Percentiles rank a stretch among this genome's conserved stretches.
These are phyloP conservation scores for Dactylorhiza incarnata DNA, from an alignment of 106 monocot species.

Conservation along the genomic window DNA sequence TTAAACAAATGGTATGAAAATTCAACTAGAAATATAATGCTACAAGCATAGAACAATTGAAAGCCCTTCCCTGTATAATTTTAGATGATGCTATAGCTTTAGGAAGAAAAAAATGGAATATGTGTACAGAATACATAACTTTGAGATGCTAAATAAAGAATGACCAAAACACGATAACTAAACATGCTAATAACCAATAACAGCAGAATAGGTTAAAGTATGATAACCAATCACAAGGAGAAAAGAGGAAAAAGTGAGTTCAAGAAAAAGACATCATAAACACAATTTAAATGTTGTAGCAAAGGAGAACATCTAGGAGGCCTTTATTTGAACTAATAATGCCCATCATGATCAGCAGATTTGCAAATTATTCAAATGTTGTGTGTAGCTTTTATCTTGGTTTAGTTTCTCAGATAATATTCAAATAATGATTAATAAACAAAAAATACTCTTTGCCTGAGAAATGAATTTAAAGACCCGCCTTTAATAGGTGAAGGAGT, in stretches of 20 bases:
- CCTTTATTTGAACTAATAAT: not conserved
- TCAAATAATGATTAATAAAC: not conserved
- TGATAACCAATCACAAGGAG: not conserved
- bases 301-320: not conserved
- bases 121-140: not conserved
- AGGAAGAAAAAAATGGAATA: not conserved
- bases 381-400: too few relatives aligned
- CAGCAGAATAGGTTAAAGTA: not conserved
- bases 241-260: not conserved
- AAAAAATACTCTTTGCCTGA: not conserved
- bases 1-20: not conserved
- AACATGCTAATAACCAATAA: not conserved
- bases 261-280: not conserved
- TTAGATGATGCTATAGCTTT: not conserved
- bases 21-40: not conserved
- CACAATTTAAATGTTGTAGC: not conserved
- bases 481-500: conserved; percentile 83
- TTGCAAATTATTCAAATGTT: not conserved
- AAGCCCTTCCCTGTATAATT: not conserved
- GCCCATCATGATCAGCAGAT: not conserved
- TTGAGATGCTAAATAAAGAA: not conserved
- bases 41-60: not conserved
- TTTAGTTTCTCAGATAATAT: too few relatives aligned
- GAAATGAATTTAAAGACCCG: conserved; percentile 12
- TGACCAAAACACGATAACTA: not conserved